Conservation (phyloP, 352 stramenopile species). For the Pythium monospermum region DNA sequence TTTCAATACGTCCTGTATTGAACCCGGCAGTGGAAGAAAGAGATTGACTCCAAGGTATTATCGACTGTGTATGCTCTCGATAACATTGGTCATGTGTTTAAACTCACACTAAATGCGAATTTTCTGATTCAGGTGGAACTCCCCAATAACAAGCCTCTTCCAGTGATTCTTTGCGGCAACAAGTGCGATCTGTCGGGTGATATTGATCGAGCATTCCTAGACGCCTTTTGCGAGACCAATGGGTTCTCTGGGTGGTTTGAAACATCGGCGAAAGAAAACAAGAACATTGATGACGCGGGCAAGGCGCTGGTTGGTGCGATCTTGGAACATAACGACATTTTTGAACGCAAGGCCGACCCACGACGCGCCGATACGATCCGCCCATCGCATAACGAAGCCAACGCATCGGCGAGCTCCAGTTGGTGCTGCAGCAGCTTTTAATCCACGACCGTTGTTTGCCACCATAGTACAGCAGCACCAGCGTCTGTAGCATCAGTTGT, state of each 20-base stretch:
- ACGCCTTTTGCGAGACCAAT: slow-evolving; percentile 87
- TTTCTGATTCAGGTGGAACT: slow-evolving; percentile 53
- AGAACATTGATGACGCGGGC: slow-evolving; percentile 86
- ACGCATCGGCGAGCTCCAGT: slow-evolving; percentile 36
- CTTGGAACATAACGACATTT: slow-evolving; percentile 81
- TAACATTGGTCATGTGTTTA: no score
- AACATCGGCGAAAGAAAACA: slow-evolving; percentile 91
- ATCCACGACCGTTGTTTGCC: not conserved
- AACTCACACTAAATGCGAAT: not conserved
- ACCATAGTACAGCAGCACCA: no score
- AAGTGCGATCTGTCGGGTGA: slow-evolving; percentile 89
- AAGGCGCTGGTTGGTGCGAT: slow-evolving; percentile 80
- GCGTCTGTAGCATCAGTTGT: no score
- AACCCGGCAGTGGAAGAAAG: slow-evolving; percentile 90
- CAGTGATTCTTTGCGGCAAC: slow-evolving; percentile 91
- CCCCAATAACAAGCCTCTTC: slow-evolving; percentile 87
- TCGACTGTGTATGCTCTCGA: no score
- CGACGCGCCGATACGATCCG: slow-evolving; percentile 73
- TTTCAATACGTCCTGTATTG: slow-evolving; percentile 5
- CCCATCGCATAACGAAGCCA: slow-evolving; percentile 47
- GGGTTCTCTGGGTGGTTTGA: slow-evolving; percentile 92
- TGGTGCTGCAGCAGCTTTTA: slow-evolving; percentile 89
- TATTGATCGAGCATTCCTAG: slow-evolving; percentile 70
- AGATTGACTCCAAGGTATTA: slow-evolving; percentile 90
- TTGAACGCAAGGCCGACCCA: slow-evolving; percentile 73